Evolutionary conservation across 805 yeast genomes (phyloP), one percentile per base, ranked within the genome.

Genomic region (Kodamaea hsintzibuensis): DNA sequence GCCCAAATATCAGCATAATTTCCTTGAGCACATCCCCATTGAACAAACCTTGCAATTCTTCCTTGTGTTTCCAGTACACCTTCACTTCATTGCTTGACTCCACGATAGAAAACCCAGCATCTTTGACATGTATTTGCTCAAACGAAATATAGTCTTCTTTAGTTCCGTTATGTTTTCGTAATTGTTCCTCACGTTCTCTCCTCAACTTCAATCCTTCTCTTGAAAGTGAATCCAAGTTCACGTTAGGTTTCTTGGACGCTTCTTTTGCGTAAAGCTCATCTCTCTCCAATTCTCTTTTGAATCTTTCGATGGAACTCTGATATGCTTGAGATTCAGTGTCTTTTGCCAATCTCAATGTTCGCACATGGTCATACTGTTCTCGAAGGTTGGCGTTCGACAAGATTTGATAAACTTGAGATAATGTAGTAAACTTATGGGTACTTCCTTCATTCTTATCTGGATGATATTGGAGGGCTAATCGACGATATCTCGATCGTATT

Each of bases 1-100:
- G 57, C 1, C 85, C 86, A 63, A 81, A 82, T 1, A 74, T 74
- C 16, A 60, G 59, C 83, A 82, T 78, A 25, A 82, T 64, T 46
- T 69, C 63, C 18, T 42, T 19, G 17, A 82, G 62, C 2, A 73
- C 63, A 1, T 69, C 76, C 1, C 55, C 58, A 18, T 66, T 68
- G 17, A 79, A 62, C 17, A 65, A 54, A 0, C 62, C 73, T 13
- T 62, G 59, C 4, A 77, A 45, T 44, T 72, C 75, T 5, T 69
- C 69, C 53, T 71, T 71, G 46, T 70, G 68, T 58, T 80, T 81
- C 84, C 85, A 82, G 57, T 69, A 73, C 22, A 81, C 67, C 22
- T 63, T 55, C 19, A 75, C 72, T 12, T 25, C 40, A 38, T 52
- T 40, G 39, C 56, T 38, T 12, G 47, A 35, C 19, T 27, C 47